Evolutionary conservation across 106 monocot genomes (phyloP), one percentile per base, ranked within the genome.

Genomic region (Dioscorea alata): DNA sequence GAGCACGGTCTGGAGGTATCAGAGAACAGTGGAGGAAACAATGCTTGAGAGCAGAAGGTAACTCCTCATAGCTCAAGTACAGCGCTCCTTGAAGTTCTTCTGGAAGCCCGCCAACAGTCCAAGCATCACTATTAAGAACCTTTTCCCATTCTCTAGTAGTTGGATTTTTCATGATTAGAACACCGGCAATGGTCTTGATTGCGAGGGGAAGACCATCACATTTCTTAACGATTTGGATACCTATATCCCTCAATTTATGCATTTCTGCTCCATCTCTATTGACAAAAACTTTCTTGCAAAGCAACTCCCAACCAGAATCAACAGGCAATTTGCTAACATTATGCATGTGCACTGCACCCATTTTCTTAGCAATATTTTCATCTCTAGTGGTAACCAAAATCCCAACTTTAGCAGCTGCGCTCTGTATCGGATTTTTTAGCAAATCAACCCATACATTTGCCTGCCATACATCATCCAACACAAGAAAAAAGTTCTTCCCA

Each of bases 121-220:
- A 74, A 4, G 70, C 66, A 12, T 19, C 3, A 24, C 61, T 78
- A 28, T 5, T 15, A 24, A 77, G 64, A 73, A 78, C 52, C n/a
- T 69, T 61, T 12, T 70, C 70, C 77, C 82, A 78, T 8, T 60
- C 77, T 10, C 20, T 42, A 25, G 2, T 8, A 12, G 19, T 65
- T 12, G 16, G 23, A 6, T 42, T 57, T 65, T 82, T 82, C 0
- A 12, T 74, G 2, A 17, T 15, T 18, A 78, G 59, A 25, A 85
- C 74, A 6, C 80, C 76, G 3, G 64, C 80, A 66, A 77, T 80
- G 21, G 59, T 54, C 42, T 76, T 85, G 23, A 80, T 77, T 21
- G 80, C 80, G 50, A 85, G 80, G 24, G 84, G 84, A 61, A 83
- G 71, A 6, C 83, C 67, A 14, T 48, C 66, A 49, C 83, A 83